Percentiles rank a stretch among this genome's conserved stretches.
These are phyloP conservation scores for Filosporella fistucella DNA, from an alignment of 495 filamentous ascomycete genomes.

Conservation along the genomic window DNA sequence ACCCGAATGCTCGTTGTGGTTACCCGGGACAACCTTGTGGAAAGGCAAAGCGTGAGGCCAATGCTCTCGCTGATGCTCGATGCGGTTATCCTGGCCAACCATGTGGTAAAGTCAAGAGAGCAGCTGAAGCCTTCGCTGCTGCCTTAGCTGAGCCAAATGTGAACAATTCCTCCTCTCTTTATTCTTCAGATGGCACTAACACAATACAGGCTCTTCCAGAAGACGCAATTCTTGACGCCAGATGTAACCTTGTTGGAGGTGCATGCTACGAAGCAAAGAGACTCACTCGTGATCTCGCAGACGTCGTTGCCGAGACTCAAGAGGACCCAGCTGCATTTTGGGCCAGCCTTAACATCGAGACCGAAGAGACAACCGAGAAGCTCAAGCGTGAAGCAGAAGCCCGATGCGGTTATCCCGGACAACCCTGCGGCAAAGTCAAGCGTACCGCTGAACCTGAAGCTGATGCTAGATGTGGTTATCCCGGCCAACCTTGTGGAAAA, in stretches of 20 bases:
- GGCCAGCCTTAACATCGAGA: slow-evolving; percentile 3
- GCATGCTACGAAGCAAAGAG: slow-evolving; percentile 32
- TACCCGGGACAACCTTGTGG: slow-evolving; percentile 14
- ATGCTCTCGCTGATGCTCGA: neutral
- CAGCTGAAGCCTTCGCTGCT: slow-evolving; percentile 29
- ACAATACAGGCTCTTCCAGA: neutral
- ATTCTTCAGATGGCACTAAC: neutral
- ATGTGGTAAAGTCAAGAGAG: slow-evolving; percentile 29
- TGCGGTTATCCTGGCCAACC: slow-evolving; percentile 16
- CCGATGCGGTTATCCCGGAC: slow-evolving; percentile 28
- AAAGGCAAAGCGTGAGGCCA: slow-evolving; percentile 28
- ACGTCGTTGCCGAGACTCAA: slow-evolving; percentile 15
- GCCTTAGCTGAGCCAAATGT: slow-evolving; percentile 18
- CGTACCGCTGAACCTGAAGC: slow-evolving; percentile 19
- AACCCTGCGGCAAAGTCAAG: slow-evolving; percentile 30
- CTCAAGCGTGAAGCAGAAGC: slow-evolving; percentile 20
- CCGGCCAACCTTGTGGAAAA: slow-evolving; percentile 26
- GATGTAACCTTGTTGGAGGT: slow-evolving; percentile 27
- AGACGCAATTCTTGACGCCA: slow-evolving; percentile 19
- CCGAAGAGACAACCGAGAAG: slow-evolving; percentile 8
- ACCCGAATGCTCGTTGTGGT: slow-evolving; percentile 3
- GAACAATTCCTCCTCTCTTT: neutral
- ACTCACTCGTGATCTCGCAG: slow-evolving; percentile 29
- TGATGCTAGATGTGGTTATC: slow-evolving; percentile 16
- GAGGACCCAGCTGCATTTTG: slow-evolving; percentile 6